Conservation (phyloP, 2,329 filamentous ascomycete species). For the Pleoardoris graminearum region DNA sequence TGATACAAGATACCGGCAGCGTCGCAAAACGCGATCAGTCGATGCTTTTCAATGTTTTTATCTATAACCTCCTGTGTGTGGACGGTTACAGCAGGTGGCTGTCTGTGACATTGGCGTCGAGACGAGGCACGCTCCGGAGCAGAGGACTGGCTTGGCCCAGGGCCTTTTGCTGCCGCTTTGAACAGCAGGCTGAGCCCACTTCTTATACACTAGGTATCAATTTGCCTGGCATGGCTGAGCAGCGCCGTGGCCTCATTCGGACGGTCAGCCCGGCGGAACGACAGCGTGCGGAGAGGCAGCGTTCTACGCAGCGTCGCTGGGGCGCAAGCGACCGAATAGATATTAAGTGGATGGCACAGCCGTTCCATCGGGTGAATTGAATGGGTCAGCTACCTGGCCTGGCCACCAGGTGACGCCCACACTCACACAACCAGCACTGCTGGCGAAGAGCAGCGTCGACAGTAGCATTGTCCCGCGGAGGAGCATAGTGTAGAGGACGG, state of each 20-base stretch:
- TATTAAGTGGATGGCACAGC: conserved; percentile 31
- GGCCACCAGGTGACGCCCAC: conserved; percentile 21
- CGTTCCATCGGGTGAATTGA: conserved; percentile 24
- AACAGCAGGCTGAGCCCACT: conserved; percentile 15
- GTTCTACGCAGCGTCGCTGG: conserved; percentile 9
- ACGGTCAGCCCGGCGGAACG: conserved; percentile 11
- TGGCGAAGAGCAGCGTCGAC: neutral
- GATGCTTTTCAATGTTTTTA: conserved; percentile 2
- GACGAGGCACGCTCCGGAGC: conserved; percentile 8
- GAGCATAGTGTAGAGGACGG: neutral
- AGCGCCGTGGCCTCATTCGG: conserved; percentile 1
- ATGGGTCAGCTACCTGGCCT: conserved; percentile 24
- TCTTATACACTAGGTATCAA: neutral
- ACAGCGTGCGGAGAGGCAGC: conserved; percentile 12
- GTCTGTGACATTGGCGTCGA: conserved; percentile 20
- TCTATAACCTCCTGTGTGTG: conserved; percentile 6
- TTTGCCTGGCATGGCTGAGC: conserved; percentile 9
- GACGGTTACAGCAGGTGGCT: conserved; percentile 13
- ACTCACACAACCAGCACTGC: neutral
- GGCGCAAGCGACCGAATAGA: conserved; percentile 23
- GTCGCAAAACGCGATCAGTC: neutral
- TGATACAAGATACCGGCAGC: neutral
- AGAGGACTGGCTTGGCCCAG: conserved; percentile 6
- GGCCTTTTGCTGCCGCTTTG: neutral
- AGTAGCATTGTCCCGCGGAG: neutral